Conservation (phyloP, 441 rosid species). For the Sinapis alba region DNA sequence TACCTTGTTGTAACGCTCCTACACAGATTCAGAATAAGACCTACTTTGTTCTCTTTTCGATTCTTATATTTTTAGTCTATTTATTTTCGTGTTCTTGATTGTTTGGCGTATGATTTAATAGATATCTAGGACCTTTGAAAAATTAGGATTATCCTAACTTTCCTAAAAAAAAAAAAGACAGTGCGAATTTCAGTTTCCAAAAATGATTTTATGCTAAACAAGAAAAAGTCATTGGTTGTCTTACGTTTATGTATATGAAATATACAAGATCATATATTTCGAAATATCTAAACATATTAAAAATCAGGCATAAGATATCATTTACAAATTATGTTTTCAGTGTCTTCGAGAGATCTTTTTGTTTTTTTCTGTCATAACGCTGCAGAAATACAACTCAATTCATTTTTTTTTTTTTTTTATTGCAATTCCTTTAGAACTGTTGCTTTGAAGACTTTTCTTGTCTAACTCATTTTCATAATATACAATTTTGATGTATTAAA, state of each 20-base stretch:
- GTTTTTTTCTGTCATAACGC: not conserved
- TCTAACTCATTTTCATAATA: not conserved
- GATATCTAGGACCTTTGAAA: too few species aligned
- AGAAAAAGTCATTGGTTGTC: too few species aligned
- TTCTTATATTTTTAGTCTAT: too few species aligned
- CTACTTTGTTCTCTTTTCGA: too few species aligned
- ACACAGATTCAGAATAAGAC: too few species aligned
- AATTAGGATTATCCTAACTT: too few species aligned
- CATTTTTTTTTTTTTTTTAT: not conserved
- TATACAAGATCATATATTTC: not conserved
- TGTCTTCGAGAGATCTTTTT: not conserved
- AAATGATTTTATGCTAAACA: too few species aligned
- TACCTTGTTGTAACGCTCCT: too few species aligned
- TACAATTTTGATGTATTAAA: not conserved
- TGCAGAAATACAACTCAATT: not conserved
- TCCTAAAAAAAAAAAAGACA: too few species aligned
- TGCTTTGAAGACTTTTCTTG: not conserved
- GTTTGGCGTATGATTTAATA: too few species aligned
- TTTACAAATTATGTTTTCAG: not conserved
- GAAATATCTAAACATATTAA: not conserved
- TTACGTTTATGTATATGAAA: not conserved
- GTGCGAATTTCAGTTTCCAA: too few species aligned
- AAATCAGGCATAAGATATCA: not conserved
- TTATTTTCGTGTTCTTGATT: too few species aligned
- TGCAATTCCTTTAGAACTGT: not conserved